Evolutionary conservation across 192 early-diverging fungal genomes (phyloP).

Genomic region (Coemansia sp.): DNA sequence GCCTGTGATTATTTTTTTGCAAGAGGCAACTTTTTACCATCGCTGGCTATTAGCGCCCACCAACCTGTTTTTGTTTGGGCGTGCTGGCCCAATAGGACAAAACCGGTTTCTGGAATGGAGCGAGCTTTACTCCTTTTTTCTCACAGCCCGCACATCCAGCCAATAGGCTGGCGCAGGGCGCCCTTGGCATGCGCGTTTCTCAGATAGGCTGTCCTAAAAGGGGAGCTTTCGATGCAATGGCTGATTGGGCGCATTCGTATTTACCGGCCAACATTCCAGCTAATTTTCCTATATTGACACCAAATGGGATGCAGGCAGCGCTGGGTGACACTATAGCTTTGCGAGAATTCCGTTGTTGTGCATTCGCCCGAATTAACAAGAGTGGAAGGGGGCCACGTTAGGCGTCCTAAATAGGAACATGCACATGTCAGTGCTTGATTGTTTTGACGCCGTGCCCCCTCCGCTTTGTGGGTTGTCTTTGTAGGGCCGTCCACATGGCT

Average conservation of each 20-base stretch:
- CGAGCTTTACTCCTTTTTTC: neutral
- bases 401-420: neutral
- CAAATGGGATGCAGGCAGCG: neutral
- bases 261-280: neutral
- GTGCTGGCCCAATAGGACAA: neutral
- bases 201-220: neutral
- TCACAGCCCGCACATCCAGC: neutral
- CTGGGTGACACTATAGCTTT: neutral
- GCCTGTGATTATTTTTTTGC: neutral
- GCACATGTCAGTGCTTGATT: slow-evolving; percentile 6
- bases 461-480: neutral
- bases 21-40: neutral
- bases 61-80: neutral
- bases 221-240: neutral
- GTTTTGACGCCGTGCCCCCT: neutral
- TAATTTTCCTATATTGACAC: neutral
- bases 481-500: neutral
- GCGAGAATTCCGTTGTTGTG: neutral
- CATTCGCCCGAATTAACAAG: neutral
- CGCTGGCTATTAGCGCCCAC: neutral
- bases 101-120: neutral
- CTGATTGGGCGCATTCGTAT: neutral
- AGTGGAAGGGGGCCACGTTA: neutral
- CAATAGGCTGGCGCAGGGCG: neutral
- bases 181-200: neutral